phyloP scores from a whole-genome alignment of 225 moss, liverwort and hornwort genomes.

The Bryoerythrophyllum caledonicum region DNA sequence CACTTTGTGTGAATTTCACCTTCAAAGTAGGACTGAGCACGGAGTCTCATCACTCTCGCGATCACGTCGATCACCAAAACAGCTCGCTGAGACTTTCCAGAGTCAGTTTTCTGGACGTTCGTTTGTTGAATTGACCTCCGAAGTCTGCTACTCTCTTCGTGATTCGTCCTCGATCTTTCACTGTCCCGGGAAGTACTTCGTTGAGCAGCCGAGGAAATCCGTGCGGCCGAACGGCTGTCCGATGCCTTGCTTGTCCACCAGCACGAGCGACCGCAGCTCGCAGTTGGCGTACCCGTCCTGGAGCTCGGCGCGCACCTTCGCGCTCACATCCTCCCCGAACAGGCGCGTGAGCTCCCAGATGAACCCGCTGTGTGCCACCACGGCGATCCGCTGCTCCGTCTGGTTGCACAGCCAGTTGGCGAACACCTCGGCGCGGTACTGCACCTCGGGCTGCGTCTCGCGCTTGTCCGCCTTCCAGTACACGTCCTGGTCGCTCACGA shows the following conservation, averaged over 20 bases:
- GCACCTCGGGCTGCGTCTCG: slow-evolving; percentile 48
- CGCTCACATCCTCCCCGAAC: slow-evolving; percentile 60
- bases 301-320: slow-evolving; percentile 36
- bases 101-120: no score
- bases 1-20: no score
- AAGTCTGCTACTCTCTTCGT: no score
- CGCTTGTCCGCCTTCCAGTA: slow-evolving; percentile 50
- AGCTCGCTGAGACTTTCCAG: no score
- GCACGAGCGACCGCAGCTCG: slow-evolving; percentile 59
- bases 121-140: no score
- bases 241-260: slow-evolving; percentile 57
- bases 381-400: slow-evolving; percentile 63
- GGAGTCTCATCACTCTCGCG: no score
- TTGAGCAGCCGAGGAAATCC: slow-evolving; percentile 40
- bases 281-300: slow-evolving; percentile 58
- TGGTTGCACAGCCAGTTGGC: slow-evolving; percentile 68
- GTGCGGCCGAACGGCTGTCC: slow-evolving; percentile 36
- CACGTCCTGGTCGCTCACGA: slow-evolving; percentile 53
- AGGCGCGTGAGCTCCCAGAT: slow-evolving; percentile 56
- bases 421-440: slow-evolving; percentile 47
- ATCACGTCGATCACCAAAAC: no score
- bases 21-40: no score
- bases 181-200: slow-evolving; percentile 27
- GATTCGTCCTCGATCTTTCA: not conserved
- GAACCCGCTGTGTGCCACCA: slow-evolving; percentile 79